Evolutionary conservation across 169 alveolate genomes (phyloP).

Genomic region (Eimeria sp.): DNA sequence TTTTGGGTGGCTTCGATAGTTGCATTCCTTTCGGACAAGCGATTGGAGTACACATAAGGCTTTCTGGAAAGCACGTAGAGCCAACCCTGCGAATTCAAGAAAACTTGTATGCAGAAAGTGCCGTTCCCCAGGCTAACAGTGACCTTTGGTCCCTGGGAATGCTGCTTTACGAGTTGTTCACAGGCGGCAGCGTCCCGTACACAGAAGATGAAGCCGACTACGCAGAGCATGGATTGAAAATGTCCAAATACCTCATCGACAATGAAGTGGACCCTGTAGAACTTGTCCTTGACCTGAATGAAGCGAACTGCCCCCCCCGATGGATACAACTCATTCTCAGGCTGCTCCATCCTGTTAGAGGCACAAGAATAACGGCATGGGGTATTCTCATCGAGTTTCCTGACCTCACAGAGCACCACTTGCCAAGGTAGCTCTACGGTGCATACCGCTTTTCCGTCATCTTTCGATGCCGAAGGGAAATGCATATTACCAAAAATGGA

Average conservation of each 20-base stretch:
- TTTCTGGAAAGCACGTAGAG: neutral
- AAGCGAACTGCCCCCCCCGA: neutral
- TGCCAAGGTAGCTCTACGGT: neutral
- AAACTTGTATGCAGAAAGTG: neutral
- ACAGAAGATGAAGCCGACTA: neutral
- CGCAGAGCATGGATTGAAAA: neutral
- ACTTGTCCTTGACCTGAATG: neutral
- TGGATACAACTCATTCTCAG: neutral
- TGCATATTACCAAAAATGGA: no score
- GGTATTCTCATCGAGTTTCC: neutral
- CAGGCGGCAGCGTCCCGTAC: neutral
- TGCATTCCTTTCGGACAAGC: neutral
- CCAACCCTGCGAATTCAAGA: neutral
- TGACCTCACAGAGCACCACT: neutral
- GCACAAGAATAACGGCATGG: neutral
- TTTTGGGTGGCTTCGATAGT: neutral
- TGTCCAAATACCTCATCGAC: neutral
- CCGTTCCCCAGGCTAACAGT: neutral
- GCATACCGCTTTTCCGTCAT: neutral
- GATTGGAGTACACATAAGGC: neutral
- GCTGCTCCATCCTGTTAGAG: neutral
- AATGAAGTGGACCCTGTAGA: neutral
- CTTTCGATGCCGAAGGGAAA: neutral
- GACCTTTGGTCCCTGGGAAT: conserved; percentile 18
- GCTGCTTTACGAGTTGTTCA: conserved; percentile 6